Conservation (phyloP, 352 stramenopile genomes). For the Pythium grandisporangium region DNA sequence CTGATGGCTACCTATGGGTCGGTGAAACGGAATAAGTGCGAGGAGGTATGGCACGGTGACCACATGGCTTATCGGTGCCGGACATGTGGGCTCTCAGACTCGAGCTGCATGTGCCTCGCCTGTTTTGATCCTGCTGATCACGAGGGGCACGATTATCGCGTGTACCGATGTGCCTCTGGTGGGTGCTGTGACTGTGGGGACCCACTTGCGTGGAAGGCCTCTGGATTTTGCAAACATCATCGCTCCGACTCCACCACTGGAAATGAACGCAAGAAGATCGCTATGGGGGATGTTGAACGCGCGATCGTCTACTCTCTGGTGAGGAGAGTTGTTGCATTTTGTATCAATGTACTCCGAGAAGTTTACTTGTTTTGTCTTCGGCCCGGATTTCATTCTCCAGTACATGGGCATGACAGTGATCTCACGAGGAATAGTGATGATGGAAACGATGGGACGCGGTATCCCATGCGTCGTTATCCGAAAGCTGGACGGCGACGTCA, state of each 20-base stretch:
- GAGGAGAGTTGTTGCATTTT: constrained; percentile 34
- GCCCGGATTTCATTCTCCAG: too few relatives aligned
- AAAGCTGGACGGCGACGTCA: constrained; percentile 28
- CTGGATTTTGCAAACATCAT: constrained; percentile 77
- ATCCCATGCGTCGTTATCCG: constrained; percentile 23
- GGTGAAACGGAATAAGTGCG: constrained; percentile 68
- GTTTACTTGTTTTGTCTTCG: constrained; percentile 43
- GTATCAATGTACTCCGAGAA: constrained; percentile 44
- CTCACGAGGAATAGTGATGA: too few relatives aligned
- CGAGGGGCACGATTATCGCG: constrained; percentile 71
- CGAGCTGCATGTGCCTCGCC: constrained; percentile 76
- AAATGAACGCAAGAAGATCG: constrained; percentile 1
- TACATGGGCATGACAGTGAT: too few relatives aligned
- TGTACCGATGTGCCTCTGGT: constrained; percentile 73
- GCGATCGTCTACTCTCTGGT: constrained; percentile 33
- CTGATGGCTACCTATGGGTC: constrained; percentile 44
- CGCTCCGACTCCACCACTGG: constrained; percentile 5
- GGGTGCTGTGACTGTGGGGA: constrained; percentile 81
- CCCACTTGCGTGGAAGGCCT: constrained; percentile 60
- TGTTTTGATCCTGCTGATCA: constrained; percentile 78
- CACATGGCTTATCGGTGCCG: constrained; percentile 82
- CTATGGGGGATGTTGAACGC: constrained; percentile 28
- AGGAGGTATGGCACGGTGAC: constrained; percentile 82
- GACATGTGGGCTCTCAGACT: constrained; percentile 79
- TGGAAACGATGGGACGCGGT: neutral